Base-by-base conservation (phyloP, 345 rosid species). In the Gossypium anomalum region DNA sequence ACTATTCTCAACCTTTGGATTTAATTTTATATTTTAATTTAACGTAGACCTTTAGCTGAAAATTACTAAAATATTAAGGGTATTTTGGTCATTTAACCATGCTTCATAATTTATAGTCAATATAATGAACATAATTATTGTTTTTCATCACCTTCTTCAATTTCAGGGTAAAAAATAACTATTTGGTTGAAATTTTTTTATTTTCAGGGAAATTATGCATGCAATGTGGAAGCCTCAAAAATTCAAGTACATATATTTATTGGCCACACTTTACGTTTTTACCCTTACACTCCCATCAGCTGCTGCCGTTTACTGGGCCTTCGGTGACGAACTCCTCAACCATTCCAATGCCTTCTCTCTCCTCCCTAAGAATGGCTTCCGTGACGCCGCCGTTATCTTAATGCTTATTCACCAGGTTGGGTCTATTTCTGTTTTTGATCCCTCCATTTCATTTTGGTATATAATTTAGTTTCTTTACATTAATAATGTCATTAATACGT, bases 191-290 rank as follows among this genome's bases (percentile, higher is more conserved):
- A 15, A 0, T 0, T 17, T 68, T 27, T 7, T 67, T 62, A 0
- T 76, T 77, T 71, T 38, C 88, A 95, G 99, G 73, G 99, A 95
- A 76, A 93, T 95, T 51, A 95, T 95, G 99, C 99, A 95, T 74
- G 99, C 99, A 0, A 95, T 95, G 99, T 95, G 99, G 99, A 95
- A 95, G 83, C 99, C 99, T 3, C 96, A 92, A 20, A 93, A 93
- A 83, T 95, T 95, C 79, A 95, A 95, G 86, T 91, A 86, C 83
- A 96, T 96, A 47, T 95, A 96, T 81, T 86, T 96, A 81, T 22
- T 92, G 73, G 99, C 99, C 2, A 96, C 99, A 44, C 74, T 96
- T 15, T 96, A 96, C 55, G 99, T 96, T 27, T 96, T 90, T 88
- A 96, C 99, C 6, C 77, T 96, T 19, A 96, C 99, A 20, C 78